phyloP scores from a whole-genome alignment of 1,284 basidiomycete species.

The Moniliella sp. region DNA sequence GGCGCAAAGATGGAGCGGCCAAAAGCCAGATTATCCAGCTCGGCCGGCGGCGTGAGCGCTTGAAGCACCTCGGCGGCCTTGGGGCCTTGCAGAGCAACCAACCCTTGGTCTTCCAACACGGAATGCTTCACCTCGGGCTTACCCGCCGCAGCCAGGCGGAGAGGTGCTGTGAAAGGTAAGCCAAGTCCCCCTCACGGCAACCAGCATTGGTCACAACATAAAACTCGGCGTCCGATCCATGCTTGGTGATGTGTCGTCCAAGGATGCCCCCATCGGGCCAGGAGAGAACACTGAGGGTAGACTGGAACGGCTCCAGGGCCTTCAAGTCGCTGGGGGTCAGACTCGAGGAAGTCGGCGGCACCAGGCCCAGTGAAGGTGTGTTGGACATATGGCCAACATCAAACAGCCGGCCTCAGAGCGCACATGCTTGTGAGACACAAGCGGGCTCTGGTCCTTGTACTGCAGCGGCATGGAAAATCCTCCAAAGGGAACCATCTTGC shows the following conservation, averaged over 20 bases:
- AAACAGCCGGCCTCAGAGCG: constrained; percentile 67
- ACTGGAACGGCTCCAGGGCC: constrained; percentile 44
- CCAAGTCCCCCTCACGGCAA: constrained; percentile 55
- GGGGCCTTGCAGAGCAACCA: constrained; percentile 78
- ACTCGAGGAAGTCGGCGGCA: constrained; percentile 53
- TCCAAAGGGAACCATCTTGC: constrained; percentile 90
- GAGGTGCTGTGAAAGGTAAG: constrained; percentile 53
- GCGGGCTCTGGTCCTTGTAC: constrained; percentile 46
- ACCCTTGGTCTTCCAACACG: constrained; percentile 60
- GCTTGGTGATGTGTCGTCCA: constrained; percentile 50
- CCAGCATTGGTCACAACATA: constrained; percentile 95
- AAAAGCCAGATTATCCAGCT: constrained; percentile 40
- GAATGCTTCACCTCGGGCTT: constrained; percentile 52
- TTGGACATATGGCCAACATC: constrained; percentile 85
- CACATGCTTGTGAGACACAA: constrained; percentile 79
- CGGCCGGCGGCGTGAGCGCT: constrained; percentile 41
- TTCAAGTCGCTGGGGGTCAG: constrained; percentile 43
- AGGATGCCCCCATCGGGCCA: constrained; percentile 79
- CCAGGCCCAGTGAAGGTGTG: constrained; percentile 34
- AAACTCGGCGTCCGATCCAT: constrained; percentile 45
- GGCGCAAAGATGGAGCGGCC: constrained; percentile 35
- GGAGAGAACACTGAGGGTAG: constrained; percentile 60
- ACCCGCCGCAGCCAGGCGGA: constrained; percentile 14
- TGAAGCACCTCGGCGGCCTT: constrained; percentile 59
- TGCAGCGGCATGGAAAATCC: constrained; percentile 82